Base-by-base conservation (phyloP, 1,284 basidiomycete genomes). In the Ustilago trichophora region DNA sequence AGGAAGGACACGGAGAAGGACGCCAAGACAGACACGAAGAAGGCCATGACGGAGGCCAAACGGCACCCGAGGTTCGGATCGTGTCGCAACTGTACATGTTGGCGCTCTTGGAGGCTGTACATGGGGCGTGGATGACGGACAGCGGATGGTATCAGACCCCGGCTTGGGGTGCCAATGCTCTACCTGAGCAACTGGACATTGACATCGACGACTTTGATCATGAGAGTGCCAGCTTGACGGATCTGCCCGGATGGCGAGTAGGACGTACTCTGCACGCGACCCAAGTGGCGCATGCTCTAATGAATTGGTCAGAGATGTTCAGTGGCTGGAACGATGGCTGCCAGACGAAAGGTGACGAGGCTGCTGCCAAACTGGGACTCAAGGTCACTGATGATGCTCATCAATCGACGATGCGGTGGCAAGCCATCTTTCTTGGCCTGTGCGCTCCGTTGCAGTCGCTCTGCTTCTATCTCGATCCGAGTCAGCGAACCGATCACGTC, bases 221-320 rank as follows among this genome's bases (percentile, higher is more conserved):
- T 9, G 48, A 50, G 6, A 32, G 10, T 18, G 42, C 49, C 2
- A 46, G 32, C 31, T 19, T 62, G 16, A 16, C 33, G 12, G 49
- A 58, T 32, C 59, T 68, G 21, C 65, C 65, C 0, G 65, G 65
- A 12, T 68, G 65, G 65, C 54, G 65, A 0, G 15, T 27, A 3
- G 65, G 65, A 2, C 54, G 54, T 25, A 63, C 42, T 16, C 27
- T 68, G 33, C 47, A 57, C 13, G 48, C 50, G 2, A 46, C 51
- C 10, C 53, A 54, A 32, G 55, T 68, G 4, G 59, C 59, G 0
- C 65, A 68, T 16, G 65, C 58, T 13, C 42, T 68, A 37, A 58
- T 68, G 59, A 68, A 68, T 24, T 68, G 65, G 65, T 63, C 54
- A 1, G 65, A 54, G n/a, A 63, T 58, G 54, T 58, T 58, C 55